Conservation (phyloP, 495 filamentous ascomycete genomes). For the Penicillium parvum region DNA sequence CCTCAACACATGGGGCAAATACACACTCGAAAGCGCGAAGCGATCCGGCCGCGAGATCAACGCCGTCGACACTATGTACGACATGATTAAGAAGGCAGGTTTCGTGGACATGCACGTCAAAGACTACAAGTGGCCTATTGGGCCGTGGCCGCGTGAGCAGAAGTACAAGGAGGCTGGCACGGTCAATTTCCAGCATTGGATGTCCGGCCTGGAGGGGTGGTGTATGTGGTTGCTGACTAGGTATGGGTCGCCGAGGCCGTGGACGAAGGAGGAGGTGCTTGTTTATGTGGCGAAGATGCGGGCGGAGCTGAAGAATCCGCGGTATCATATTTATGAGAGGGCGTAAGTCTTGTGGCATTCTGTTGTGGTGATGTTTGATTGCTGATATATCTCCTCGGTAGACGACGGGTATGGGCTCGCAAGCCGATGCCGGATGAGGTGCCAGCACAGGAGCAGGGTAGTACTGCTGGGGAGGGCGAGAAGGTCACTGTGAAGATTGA, state of each 20-base stretch:
- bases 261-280: constrained; percentile 22
- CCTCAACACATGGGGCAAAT: constrained; percentile 18
- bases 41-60: constrained; percentile 14
- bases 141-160: constrained; percentile 21
- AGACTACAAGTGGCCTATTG: constrained; percentile 20
- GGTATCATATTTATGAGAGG: constrained; percentile 16
- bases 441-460: too few relatives aligned
- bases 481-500: too few relatives aligned
- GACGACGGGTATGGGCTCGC: constrained; percentile 8
- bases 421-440: constrained; percentile 5
- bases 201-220: constrained; percentile 23
- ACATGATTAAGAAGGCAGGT: constrained; percentile 24
- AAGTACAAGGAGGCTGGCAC: constrained; percentile 19
- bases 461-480: too few relatives aligned
- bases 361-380: too few relatives aligned
- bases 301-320: constrained; percentile 20
- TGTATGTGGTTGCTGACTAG: constrained; percentile 26
- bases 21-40: constrained; percentile 14
- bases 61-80: constrained; percentile 15
- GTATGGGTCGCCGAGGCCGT: constrained; percentile 18
- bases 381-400: too few relatives aligned
- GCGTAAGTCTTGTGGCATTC: constrained; percentile 16
- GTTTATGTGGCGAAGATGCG: constrained; percentile 20
- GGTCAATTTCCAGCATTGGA: constrained; percentile 20
- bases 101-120: constrained; percentile 25